Evolutionary conservation across 1,284 basidiomycete genomes (phyloP), one percentile per base, ranked within the genome.

Genomic region (Trichosporon sp.): DNA sequence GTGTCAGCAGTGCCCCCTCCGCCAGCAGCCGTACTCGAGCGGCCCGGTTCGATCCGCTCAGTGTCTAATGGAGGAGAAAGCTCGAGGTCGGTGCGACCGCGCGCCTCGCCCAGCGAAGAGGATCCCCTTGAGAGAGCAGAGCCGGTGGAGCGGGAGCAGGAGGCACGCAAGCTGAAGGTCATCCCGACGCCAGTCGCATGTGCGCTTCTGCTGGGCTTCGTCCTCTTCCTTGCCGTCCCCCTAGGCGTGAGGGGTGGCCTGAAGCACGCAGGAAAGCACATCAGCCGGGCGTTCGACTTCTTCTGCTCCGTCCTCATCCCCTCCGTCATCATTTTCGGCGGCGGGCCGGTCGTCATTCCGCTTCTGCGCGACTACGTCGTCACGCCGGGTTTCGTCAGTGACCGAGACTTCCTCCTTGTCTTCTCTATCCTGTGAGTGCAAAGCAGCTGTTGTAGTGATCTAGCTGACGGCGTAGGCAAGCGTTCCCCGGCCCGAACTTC

Each of bases 331-430:
- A 85, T 86, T 65, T 85, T 86, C 69, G 86, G 86, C 19, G 86
- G 85, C 9, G 86, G 86, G 19, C 86, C 86, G 0, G 86, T 86
- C 7, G 85, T 86, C 33, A 84, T 86, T 64, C 85, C 85, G 2
- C 80, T 86, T 4, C 76, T 86, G 11, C 79, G 84, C 19, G 82
- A 83, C 60, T 87, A 86, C 70, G 83, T 83, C 3, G 85, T 86
- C n/a, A 81, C 82, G 11, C 82, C 82, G 16, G 85, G 64, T 21
- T 72, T 66, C 70, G 74, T 73, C 37, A 63, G 63, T 46, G 70
- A 67, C 11, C 81, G 85, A 33, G 84, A 86, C 74, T 86, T 87
- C 70, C 77, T 86, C 11, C 80, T 87, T 49, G 84, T 86, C 10
- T 82, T 87, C 37, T 85, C 86, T 11, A 82, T 86, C 64, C 70